phyloP scores from a whole-genome alignment of 2,329 filamentous ascomycete species.

The Xylariaceae sp. region DNA sequence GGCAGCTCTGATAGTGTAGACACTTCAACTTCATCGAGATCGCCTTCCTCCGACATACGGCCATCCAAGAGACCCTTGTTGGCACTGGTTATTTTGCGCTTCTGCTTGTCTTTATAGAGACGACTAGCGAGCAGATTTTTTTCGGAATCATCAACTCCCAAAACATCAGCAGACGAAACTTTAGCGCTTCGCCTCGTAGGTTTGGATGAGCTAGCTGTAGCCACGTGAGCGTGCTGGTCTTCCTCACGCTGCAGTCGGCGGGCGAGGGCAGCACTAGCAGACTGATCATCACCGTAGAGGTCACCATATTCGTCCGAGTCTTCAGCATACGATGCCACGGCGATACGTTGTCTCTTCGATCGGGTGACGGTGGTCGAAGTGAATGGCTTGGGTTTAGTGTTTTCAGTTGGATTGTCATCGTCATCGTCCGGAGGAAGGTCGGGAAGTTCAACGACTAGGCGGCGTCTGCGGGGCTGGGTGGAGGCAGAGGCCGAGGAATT shows the following conservation, averaged over 20 bases:
- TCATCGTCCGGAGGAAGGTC: slow-evolving; percentile 29
- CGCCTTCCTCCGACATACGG: slow-evolving; percentile 28
- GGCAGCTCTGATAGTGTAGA: background rate
- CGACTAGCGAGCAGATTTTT: background rate
- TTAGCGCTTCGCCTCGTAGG: slow-evolving; percentile 3
- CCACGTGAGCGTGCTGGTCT: slow-evolving; percentile 17
- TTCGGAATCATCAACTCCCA: slow-evolving; percentile 2
- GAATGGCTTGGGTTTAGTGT: slow-evolving; percentile 40
- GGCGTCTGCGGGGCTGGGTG: slow-evolving; percentile 27
- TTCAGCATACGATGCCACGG: slow-evolving; percentile 33
- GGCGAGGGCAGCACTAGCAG: slow-evolving; percentile 13
- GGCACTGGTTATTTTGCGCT: background rate
- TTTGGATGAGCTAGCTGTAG: background rate
- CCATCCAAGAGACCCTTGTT: no score
- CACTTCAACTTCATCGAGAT: slow-evolving; percentile 1
- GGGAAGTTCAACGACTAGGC: slow-evolving; percentile 44
- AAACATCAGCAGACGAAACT: background rate
- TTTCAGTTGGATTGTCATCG: slow-evolving; percentile 42
- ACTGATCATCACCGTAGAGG: slow-evolving; percentile 36
- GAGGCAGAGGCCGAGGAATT: background rate
- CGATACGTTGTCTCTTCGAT: slow-evolving; percentile 34
- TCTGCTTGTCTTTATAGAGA: background rate
- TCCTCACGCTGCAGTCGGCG: slow-evolving; percentile 26
- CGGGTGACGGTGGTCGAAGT: slow-evolving; percentile 20
- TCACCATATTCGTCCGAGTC: slow-evolving; percentile 40